Percentiles rank a stretch among this genome's conserved stretches.
Evolutionary conservation across 75 land plant genomes (phyloP).

Genomic region (Azolla pinnata): DNA sequence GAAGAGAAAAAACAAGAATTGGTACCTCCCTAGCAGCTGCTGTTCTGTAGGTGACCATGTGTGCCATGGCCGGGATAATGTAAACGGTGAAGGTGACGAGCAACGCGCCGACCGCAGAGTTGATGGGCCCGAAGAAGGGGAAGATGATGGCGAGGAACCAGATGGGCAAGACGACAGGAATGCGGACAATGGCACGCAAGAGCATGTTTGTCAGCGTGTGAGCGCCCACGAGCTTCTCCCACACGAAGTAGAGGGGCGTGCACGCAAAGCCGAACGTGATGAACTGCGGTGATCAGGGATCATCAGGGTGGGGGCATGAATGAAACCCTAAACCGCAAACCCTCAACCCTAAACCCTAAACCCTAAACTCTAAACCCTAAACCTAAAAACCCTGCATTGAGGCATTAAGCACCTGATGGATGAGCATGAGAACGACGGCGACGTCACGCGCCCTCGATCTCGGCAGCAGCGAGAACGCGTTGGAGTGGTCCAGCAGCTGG

Average conservation of each 20-base stretch:
- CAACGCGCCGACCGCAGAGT: constrained; percentile 78
- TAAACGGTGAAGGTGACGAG: constrained; percentile 89
- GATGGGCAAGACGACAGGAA: constrained; percentile 72
- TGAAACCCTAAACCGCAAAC: too few species aligned
- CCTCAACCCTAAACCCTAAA: too few species aligned
- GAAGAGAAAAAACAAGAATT: too few species aligned
- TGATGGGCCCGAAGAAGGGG: constrained; percentile 89
- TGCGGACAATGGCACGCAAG: constrained; percentile 50
- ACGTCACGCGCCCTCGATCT: constrained; percentile 47
- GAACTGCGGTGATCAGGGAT: too few species aligned
- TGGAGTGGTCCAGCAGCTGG: constrained; percentile 59
- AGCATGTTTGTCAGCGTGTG: constrained; percentile 50
- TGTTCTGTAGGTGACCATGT: constrained; percentile 57
- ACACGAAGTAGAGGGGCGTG: constrained; percentile 82
- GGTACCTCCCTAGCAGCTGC: constrained; percentile 62
- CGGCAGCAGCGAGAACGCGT: constrained; percentile 74
- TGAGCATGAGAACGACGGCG: constrained; percentile 79
- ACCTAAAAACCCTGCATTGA: too few species aligned
- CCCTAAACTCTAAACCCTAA: too few species aligned
- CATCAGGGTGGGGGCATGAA: too few species aligned
- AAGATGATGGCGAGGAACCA: constrained; percentile 85
- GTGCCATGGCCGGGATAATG: constrained; percentile 69
- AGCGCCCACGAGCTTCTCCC: constrained; percentile 74
- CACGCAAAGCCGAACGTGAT: constrained; percentile 88
- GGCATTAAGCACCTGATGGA: constrained; percentile 87